Base-by-base conservation (phyloP, 2,329 filamentous ascomycete species). In the Aureobasidium musti region DNA sequence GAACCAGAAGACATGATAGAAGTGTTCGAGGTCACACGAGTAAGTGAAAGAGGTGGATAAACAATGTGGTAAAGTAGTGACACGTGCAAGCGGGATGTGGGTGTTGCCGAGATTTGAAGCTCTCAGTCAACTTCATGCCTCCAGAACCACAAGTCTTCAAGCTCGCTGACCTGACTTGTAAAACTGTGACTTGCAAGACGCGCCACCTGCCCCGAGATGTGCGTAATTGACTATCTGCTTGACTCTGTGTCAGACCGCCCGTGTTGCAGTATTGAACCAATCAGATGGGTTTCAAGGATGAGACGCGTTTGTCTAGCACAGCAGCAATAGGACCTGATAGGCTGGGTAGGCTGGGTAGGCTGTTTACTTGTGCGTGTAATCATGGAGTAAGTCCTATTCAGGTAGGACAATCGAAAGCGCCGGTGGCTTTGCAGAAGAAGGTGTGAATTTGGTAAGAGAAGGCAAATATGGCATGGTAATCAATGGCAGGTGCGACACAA, bases 101-200 rank as follows among this genome's bases (percentile, higher is more conserved):
- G n/a, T 63, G 45, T 63, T 63, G 59, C 43, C 59, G 45, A 61
- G 45, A 61, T 47, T 60, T 37, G 57, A 61, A 49, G 39, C 19
- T 59, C 11, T 30, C 43, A 14, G 3, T 35, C 57, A 37, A 49
- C 57, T 41, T 61, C 57, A 61, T 17, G 14, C 30, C 41, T 37
- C 8, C 28, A 33, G 19, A 23, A 33, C 26, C 17, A 43, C 17
- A 43, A 28, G 39, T 57, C 53, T 28, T 39, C 53, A 19, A 19
- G 5, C 14, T 23, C 3, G 10, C 35, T 7, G 4, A 21, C 23
- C 19, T 26, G 10, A 37, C 52, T 21, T 37, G 10, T 23, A n/a
- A 28, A 37, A 57, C 14, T 13, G 11, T 41, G n/a, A 47, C 21
- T 47, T 26, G 21, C 43, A 47, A 26, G 10, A 52, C n/a, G 49